Conservation (phyloP, 352 stramenopile species). For the Globisporangium acanthophoron region DNA sequence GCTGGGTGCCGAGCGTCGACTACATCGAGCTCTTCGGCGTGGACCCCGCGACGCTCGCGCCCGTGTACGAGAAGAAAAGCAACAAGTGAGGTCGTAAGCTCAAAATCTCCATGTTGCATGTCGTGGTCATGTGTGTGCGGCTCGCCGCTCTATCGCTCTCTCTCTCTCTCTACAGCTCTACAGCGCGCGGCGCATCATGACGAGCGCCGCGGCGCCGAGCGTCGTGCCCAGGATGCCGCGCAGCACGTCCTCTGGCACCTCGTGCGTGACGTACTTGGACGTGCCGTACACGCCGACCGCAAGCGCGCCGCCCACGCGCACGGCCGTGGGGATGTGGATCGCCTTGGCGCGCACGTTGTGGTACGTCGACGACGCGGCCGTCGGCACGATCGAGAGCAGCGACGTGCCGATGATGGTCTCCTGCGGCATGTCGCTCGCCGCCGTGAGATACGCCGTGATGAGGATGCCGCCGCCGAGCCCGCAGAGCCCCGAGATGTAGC, state of each 20-base stretch:
- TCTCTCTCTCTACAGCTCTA: slow-evolving; percentile 18
- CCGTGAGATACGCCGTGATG: slow-evolving; percentile 83
- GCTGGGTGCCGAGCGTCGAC: slow-evolving; percentile 78
- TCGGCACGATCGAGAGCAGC: slow-evolving; percentile 76
- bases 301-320: slow-evolving; percentile 59
- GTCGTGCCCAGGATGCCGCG: slow-evolving; percentile 69
- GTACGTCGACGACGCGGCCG: slow-evolving; percentile 70
- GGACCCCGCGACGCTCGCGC: slow-evolving; percentile 45
- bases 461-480: slow-evolving; percentile 79
- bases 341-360: slow-evolving; percentile 77
- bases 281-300: slow-evolving; percentile 63
- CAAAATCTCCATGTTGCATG: slow-evolving; percentile 4
- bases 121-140: slow-evolving; percentile 2
- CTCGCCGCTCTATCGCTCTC: neutral
- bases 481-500: slow-evolving; percentile 82
- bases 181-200: slow-evolving; percentile 76
- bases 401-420: slow-evolving; percentile 80
- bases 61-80: slow-evolving; percentile 82
- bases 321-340: slow-evolving; percentile 69
- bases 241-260: slow-evolving; percentile 69
- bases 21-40: slow-evolving; percentile 82
- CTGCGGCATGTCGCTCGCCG: slow-evolving; percentile 83
- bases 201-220: slow-evolving; percentile 56
- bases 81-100: slow-evolving; percentile 42
- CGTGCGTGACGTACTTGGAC: slow-evolving; percentile 80